A percentile compares a stretch with the other conserved stretches of the same genome.
These are phyloP conservation scores for Penicillium dipodomyicola DNA, from an alignment of 495 filamentous ascomycete genomes.

Conservation along the genomic window DNA sequence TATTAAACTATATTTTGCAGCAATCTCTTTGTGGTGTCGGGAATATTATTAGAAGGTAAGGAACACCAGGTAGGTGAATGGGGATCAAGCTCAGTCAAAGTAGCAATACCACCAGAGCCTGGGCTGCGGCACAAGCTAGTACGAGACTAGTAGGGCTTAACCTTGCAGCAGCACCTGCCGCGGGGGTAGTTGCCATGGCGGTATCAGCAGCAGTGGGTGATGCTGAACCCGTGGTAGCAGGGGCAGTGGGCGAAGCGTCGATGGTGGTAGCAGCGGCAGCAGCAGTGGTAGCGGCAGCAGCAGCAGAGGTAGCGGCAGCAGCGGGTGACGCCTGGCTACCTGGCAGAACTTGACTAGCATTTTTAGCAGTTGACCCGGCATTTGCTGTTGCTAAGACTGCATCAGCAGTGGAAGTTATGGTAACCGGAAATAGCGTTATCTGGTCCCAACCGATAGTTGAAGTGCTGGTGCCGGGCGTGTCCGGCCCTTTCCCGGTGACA, in stretches of 20 bases:
- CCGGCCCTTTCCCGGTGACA: neutral
- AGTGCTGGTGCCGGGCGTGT: constrained; percentile 23
- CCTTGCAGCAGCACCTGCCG: neutral
- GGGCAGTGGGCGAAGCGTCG: neutral
- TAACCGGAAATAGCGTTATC: constrained; percentile 30
- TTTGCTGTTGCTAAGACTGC: constrained; percentile 12
- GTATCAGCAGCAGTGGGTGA: too few relatives aligned
- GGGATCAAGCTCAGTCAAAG: neutral
- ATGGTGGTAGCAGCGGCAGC: neutral
- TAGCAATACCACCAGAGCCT: neutral
- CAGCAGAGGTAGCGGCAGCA: neutral
- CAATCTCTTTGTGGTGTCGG: neutral
- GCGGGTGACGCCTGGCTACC: neutral
- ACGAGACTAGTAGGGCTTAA: neutral
- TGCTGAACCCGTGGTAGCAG: neutral
- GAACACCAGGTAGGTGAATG: neutral
- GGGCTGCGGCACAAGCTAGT: neutral
- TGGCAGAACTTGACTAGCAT: neutral
- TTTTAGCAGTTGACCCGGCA: constrained; percentile 6
- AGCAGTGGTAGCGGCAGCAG: neutral
- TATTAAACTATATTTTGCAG: neutral
- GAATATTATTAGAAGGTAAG: neutral
- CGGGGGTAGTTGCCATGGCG: neutral
- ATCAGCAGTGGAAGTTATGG: constrained; percentile 31
- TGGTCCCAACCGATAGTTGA: constrained; percentile 16